A percentile compares a stretch with the other conserved stretches of the same genome.
These are phyloP conservation scores for Moesziomyces sp. DNA, from an alignment of 1,284 basidiomycete species.

Conservation along the genomic window DNA sequence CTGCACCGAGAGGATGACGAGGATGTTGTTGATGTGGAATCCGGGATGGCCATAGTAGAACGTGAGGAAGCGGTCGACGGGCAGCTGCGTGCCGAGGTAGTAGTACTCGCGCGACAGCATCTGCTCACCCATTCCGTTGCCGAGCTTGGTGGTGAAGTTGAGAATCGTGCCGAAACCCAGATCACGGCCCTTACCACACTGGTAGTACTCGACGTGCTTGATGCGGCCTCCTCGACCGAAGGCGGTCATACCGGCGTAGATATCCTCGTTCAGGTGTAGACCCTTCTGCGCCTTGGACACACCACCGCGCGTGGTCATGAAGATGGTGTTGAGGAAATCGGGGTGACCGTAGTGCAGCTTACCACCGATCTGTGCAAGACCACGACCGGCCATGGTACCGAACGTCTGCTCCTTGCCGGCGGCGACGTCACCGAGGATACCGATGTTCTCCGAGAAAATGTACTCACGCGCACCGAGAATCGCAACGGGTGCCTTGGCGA, in stretches of 20 bases:
- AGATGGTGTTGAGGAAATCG: slow-evolving; percentile 97
- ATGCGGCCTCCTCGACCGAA: slow-evolving; percentile 95
- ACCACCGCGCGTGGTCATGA: slow-evolving; percentile 98
- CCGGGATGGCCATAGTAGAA: slow-evolving; percentile 99
- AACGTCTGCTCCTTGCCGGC: slow-evolving; percentile 99
- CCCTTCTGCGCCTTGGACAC: slow-evolving; percentile 99
- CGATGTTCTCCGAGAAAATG: slow-evolving; percentile 99
- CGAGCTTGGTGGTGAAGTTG: slow-evolving; percentile 99
- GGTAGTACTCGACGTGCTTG: slow-evolving; percentile 99
- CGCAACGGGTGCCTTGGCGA: slow-evolving; percentile 88
- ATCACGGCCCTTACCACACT: slow-evolving; percentile 97
- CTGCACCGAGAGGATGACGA: slow-evolving; percentile 70
- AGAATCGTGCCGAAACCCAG: slow-evolving; percentile 98
- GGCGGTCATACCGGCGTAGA: slow-evolving; percentile 98
- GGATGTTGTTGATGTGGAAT: slow-evolving; percentile 99
- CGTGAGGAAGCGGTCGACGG: slow-evolving; percentile 96
- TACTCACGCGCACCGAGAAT: slow-evolving; percentile 99
- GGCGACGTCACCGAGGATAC: slow-evolving; percentile 96
- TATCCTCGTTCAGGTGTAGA: slow-evolving; percentile 97
- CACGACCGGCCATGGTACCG: slow-evolving; percentile 93
- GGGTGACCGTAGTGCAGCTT: slow-evolving; percentile 99
- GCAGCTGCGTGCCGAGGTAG: slow-evolving; percentile 97
- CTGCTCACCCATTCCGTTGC: slow-evolving; percentile 99
- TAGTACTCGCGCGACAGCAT: slow-evolving; percentile 99
- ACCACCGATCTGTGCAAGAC: slow-evolving; percentile 95